A percentile compares a stretch with the other conserved stretches of the same genome.
Evolutionary conservation across 2,329 filamentous ascomycete genomes (phyloP).

Genomic region (Epichloe sp.): DNA sequence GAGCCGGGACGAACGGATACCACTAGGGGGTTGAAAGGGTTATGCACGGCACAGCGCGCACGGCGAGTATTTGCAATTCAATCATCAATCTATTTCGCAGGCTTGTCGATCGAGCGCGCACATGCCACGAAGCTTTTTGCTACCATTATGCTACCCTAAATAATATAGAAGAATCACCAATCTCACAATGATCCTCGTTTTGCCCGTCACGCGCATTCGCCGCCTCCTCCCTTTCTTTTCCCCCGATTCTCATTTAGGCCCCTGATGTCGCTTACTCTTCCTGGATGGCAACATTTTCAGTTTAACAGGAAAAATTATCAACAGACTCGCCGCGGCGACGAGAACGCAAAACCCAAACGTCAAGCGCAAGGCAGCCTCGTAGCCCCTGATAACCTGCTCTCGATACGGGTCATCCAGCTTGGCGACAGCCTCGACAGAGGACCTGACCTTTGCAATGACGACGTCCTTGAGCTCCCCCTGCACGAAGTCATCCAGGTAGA

Average conservation of each 20-base stretch:
- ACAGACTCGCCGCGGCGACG: slow-evolving; percentile 34
- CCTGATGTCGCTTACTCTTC: slow-evolving; percentile 14
- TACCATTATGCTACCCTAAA: no score
- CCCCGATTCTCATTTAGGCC: not conserved
- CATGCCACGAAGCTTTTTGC: no score
- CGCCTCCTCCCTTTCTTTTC: not conserved
- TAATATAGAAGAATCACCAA: no score
- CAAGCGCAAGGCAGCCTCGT: slow-evolving; percentile 35
- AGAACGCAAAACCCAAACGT: slow-evolving; percentile 31
- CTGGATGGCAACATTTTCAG: slow-evolving; percentile 37
- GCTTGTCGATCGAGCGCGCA: no score
- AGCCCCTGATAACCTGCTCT: slow-evolving; percentile 42
- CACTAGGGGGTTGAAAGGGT: slow-evolving; percentile 15
- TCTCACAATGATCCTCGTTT: no score
- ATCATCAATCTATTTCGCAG: no score
- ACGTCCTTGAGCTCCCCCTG: slow-evolving; percentile 40
- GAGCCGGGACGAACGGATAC: slow-evolving; percentile 23
- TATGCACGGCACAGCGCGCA: not conserved
- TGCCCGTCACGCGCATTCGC: no score
- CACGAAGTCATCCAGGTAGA: slow-evolving; percentile 46
- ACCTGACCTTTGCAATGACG: slow-evolving; percentile 38
- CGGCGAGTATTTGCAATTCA: no score
- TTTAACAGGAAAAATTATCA: slow-evolving; percentile 37
- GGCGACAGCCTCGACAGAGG: slow-evolving; percentile 41
- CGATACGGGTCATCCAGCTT: slow-evolving; percentile 30